Evolutionary conservation across 2,329 filamentous ascomycete genomes (phyloP), one percentile per base, ranked within the genome.

Genomic region (Clarireedia sp.): DNA sequence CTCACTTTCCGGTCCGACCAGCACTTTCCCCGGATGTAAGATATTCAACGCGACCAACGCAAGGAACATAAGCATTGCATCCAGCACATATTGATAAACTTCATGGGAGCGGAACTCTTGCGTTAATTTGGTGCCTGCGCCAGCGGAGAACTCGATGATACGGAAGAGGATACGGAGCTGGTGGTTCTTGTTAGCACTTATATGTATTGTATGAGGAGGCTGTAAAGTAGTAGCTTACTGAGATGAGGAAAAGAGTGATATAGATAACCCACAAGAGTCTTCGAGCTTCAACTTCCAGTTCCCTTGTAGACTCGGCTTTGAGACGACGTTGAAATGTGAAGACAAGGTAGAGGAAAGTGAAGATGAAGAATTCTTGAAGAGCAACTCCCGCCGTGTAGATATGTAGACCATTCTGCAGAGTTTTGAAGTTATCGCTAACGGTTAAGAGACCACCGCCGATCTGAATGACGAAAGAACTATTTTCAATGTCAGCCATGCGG

Each of bases 121-220:
- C 7, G 38, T 38, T 26, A 21, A 80, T 68, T 0, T 70, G 68
- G 62, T 76, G 79, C 37, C 77, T 78, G n/a, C 67, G 60, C 77
- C 78, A 3, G 71, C 69, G 0, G 73, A 71, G 62, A 78, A 85
- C 65, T 86, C 80, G 51, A 73, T 67, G 2, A 86, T 71, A 29
- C 81, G 79, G 68, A 78, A 86, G 59, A 82, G 75, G 64, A 85
- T 83, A 36, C 82, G 78, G 26, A 75, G 60, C 57, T 37, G 57
- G 29, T n/a, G 1, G 10, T 12, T 3, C 10, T 3, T 33, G 7
- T 54, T 33, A 41, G 46, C 7, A 19, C 19, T 1, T 75, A 75
- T 1, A 65, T 63, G 52, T 2, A 33, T 12, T 12, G 10, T 66
- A 59, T 3, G 58, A 58, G 5, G 60, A 0, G 40, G 24, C 10